Evolutionary conservation across 1,139 yeast genomes (phyloP).

Genomic region (Taphrina confusa): DNA sequence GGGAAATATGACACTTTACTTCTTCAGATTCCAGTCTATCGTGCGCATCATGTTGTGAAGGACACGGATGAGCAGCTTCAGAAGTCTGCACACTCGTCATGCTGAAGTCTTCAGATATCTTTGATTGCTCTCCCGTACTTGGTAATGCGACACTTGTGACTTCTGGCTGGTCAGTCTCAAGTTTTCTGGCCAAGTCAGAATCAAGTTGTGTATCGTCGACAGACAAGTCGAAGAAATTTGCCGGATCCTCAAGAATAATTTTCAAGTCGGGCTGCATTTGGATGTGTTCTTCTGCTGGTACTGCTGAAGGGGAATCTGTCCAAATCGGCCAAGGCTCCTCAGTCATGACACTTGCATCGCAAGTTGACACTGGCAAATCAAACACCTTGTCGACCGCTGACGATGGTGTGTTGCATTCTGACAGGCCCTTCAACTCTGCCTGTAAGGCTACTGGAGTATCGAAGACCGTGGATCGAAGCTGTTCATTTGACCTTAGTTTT

Average conservation of each 20-base stretch:
- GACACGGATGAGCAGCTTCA: no score
- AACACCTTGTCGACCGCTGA: neutral
- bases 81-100: no score
- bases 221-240: neutral
- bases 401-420: neutral
- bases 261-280: neutral
- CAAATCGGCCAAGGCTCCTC: conserved; percentile 13
- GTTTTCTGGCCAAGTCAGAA: no score
- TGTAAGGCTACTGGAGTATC: neutral
- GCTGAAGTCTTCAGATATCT: no score
- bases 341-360: conserved; percentile 18
- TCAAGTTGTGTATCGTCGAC: neutral
- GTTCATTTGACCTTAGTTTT: neutral
- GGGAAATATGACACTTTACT: no score
- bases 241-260: conserved; percentile 9
- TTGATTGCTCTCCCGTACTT: no score
- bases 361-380: neutral
- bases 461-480: neutral
- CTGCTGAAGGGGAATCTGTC: neutral
- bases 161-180: no score
- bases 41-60: no score
- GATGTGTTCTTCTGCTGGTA: neutral
- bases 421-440: neutral
- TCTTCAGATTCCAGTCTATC: no score
- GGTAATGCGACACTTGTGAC: no score